Evolutionary conservation across 1,284 basidiomycete species (phyloP), one percentile per base, ranked within the genome.

Genomic region (Leucoagaricus sp.): DNA sequence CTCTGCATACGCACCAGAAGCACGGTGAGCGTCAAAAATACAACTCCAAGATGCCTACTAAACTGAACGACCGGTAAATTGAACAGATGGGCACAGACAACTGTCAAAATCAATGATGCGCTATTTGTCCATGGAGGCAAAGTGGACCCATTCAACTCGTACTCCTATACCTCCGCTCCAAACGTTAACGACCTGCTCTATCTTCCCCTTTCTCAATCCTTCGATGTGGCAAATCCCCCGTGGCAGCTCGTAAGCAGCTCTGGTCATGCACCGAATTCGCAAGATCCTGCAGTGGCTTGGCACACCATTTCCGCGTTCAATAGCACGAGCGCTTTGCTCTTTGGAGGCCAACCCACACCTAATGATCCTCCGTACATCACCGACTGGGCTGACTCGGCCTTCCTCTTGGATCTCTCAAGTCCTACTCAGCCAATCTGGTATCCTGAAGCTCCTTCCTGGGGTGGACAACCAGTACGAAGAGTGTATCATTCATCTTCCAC

Each of bases 61-160:
- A 49, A n/a, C 28, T 17, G 33, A 44, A n/a, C 4, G 13, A 13
- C 9, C 21, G 47, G 31, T 29, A 33, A 21, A 60, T 15, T 38
- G 12, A n/a, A n/a, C 36, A 94, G 93, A 77, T 95, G 93, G 93
- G 93, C 87, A 34, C 90, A 92, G 61, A 89, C 90, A 9, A 73
- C 76, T 1, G 79, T 84, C 21, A 67, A 87, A 45, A 71, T 91
- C 21, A 77, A 84, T 61, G 80, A 84, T 57, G 76, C 79, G 6
- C 75, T 94, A 38, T 84, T 85, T 67, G 72, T 94, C 40, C 86
- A 90, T 58, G 93, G 93, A 26, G 93, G 93, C 55, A 86, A 91
- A 66, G 86, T 83, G 25, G 90, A 93, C 69, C 75, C 80, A 17
- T 83, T 73, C 68, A 86, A 87, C 65, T 68, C 77, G 8, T 90